phyloP scores from a whole-genome alignment of 306 rosid species.

The Psophocarpus tetragonolobus region DNA sequence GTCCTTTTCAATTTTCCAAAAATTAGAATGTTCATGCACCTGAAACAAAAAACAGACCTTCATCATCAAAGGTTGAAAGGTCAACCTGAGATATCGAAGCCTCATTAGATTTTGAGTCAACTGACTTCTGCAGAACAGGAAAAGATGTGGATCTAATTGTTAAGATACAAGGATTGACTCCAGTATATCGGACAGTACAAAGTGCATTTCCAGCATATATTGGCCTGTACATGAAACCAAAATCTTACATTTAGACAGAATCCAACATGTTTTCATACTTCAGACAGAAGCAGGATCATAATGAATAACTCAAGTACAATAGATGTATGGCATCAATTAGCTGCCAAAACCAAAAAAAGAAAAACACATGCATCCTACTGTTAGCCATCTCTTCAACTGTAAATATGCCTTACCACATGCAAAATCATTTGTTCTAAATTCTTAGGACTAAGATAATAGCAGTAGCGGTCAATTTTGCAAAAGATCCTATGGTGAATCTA shows the following conservation, averaged over 20 bases:
- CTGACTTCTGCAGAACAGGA: slow-evolving; percentile 48
- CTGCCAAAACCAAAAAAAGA: neutral
- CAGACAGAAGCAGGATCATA: slow-evolving; percentile 25
- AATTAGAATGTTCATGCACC: slow-evolving; percentile 17
- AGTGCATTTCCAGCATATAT: slow-evolving; percentile 98
- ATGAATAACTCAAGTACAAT: neutral
- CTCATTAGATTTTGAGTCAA: slow-evolving; percentile 55
- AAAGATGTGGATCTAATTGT: slow-evolving; percentile 87
- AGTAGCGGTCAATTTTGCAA: neutral
- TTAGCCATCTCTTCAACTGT: slow-evolving; percentile 11
- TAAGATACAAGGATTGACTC: slow-evolving; percentile 81
- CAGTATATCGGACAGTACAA: slow-evolving; percentile 73
- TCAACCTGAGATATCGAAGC: slow-evolving; percentile 84
- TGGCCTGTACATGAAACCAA: slow-evolving; percentile 66
- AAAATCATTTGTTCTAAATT: neutral
- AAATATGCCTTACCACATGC: neutral
- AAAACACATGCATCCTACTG: neutral
- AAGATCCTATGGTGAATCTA: neutral
- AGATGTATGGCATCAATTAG: neutral
- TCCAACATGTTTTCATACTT: slow-evolving; percentile 1
- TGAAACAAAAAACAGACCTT: slow-evolving; percentile 66
- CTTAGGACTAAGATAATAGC: neutral
- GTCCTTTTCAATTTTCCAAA: slow-evolving; percentile 20
- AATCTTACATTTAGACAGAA: slow-evolving; percentile 27
- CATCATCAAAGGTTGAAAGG: slow-evolving; percentile 81